phyloP scores from a whole-genome alignment of 768 basidiomycete genomes.

The Suillus placidus region DNA sequence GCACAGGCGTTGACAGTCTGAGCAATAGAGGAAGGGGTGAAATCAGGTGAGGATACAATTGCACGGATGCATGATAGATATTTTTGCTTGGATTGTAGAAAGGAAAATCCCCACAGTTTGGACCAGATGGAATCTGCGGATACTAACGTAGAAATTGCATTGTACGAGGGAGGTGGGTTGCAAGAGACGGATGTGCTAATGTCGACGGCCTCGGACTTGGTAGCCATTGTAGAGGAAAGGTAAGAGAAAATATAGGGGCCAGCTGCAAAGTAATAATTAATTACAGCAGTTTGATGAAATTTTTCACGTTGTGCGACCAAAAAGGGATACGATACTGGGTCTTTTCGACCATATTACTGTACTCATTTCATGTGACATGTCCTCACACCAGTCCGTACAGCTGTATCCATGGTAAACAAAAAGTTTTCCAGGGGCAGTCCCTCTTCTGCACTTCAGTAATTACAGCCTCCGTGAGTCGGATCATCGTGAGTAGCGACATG shows the following conservation, averaged over 20 bases:
- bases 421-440: constrained; percentile 76
- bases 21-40: background rate
- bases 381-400: too few relatives aligned
- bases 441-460: constrained; percentile 76
- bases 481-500: constrained; percentile 84
- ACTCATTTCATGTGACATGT: too few relatives aligned
- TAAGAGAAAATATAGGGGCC: too few relatives aligned
- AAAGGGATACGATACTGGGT: too few relatives aligned
- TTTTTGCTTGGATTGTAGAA: background rate
- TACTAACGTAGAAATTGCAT: background rate
- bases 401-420: constrained; percentile 74
- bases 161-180: background rate
- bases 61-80: background rate
- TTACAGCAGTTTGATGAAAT: too few relatives aligned
- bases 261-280: too few relatives aligned
- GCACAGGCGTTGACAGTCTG: background rate
- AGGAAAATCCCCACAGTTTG: background rate
- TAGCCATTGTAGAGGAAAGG: too few relatives aligned
- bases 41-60: background rate
- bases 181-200: too few relatives aligned
- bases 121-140: background rate
- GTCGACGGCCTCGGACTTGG: too few relatives aligned
- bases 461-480: constrained; percentile 84
- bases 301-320: too few relatives aligned
- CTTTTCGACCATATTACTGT: too few relatives aligned